Conservation (phyloP, 2,329 filamentous ascomycete species). For the Cladophialophora psammophila region DNA sequence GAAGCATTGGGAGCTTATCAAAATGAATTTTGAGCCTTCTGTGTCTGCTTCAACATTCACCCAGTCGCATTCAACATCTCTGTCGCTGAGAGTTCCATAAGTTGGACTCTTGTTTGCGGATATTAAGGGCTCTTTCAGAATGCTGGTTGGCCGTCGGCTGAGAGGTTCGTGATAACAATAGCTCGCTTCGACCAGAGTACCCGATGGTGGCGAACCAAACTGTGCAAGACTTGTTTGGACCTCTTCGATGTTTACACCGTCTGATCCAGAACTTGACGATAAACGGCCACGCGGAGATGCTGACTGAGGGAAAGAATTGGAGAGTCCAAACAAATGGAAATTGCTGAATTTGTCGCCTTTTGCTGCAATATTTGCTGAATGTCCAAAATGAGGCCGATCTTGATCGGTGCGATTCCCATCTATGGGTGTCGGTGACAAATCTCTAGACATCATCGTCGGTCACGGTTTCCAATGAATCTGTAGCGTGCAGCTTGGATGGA, state of each 20-base stretch:
- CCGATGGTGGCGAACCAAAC: constrained; percentile 28
- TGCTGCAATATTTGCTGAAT: no score
- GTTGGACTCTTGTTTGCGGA: background rate
- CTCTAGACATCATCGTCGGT: no score
- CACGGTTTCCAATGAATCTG: no score
- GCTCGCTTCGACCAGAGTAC: constrained; percentile 22
- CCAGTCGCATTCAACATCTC: constrained; percentile 1
- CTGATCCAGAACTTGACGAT: constrained; percentile 21
- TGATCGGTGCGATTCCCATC: no score
- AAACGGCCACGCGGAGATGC: constrained; percentile 16
- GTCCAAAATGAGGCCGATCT: no score
- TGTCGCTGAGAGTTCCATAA: constrained; percentile 25
- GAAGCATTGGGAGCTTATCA: constrained; percentile 54
- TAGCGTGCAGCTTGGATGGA: no score
- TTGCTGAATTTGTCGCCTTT: no score
- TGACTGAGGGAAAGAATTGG: no score
- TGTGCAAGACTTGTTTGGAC: constrained; percentile 22
- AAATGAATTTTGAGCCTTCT: constrained; percentile 29
- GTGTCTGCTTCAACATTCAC: background rate
- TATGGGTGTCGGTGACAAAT: no score
- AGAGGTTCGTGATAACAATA: background rate
- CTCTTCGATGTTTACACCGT: constrained; percentile 29
- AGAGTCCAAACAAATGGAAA: no score
- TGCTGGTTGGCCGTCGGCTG: constrained; percentile 8
- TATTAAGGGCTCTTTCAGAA: constrained; percentile 9